Percentiles rank a stretch among this genome's conserved stretches.
These are phyloP conservation scores for Phytopythium mirpurense DNA, from an alignment of 352 stramenopile species.

Conservation along the genomic window DNA sequence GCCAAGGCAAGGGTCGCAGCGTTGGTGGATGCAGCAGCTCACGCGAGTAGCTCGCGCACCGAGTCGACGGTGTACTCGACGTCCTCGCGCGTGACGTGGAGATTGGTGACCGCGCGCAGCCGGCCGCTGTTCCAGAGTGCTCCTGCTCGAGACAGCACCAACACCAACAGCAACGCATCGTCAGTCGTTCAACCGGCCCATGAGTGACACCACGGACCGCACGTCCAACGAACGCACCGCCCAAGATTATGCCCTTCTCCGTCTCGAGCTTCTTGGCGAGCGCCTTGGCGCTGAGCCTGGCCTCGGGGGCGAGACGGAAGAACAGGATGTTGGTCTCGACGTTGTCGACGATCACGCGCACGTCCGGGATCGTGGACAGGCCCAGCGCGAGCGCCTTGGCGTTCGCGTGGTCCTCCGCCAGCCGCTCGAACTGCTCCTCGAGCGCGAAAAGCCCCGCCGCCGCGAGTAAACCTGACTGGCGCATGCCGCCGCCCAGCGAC, in stretches of 20 bases:
- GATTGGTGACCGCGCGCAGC: constrained; percentile 48
- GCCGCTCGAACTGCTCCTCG: constrained; percentile 61
- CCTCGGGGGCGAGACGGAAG: constrained; percentile 35
- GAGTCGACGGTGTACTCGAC: constrained; percentile 39
- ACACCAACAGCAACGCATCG: too few relatives aligned
- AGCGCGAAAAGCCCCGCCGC: constrained; percentile 86
- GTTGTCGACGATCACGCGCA: constrained; percentile 36
- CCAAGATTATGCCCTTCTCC: constrained; percentile 44
- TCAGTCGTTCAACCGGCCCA: too few relatives aligned
- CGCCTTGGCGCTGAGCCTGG: constrained; percentile 28
- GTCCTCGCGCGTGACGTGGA: constrained; percentile 45
- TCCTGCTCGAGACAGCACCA: constrained; percentile 12
- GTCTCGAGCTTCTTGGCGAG: constrained; percentile 36
- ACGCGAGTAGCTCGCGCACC: constrained; percentile 38
- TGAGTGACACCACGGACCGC: too few relatives aligned
- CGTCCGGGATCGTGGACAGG: constrained; percentile 43
- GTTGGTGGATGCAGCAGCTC: not conserved
- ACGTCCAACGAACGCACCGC: too few relatives aligned
- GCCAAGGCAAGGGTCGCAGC: too few relatives aligned
- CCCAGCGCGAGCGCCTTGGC: constrained; percentile 46
- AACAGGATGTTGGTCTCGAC: constrained; percentile 83
- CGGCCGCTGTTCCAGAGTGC: constrained; percentile 32
- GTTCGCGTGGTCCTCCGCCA: constrained; percentile 64
- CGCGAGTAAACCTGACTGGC: constrained; percentile 90
- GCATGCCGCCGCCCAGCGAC: constrained; percentile 93